phyloP scores from a whole-genome alignment of 805 yeast genomes.

The Ogataea trehaloabstinens region DNA sequence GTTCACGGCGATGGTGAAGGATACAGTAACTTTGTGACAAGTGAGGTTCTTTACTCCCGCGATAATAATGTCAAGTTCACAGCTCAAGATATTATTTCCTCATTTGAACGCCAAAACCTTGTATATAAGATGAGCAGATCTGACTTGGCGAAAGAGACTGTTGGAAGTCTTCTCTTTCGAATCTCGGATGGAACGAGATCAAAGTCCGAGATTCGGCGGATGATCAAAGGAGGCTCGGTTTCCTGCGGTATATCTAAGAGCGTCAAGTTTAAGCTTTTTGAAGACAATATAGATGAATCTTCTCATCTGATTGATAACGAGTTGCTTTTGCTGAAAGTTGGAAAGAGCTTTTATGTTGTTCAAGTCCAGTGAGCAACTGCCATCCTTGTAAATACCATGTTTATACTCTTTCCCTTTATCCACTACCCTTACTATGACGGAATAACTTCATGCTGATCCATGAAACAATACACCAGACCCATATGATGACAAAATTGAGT shows the following conservation, averaged over 20 bases:
- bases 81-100: conserved; percentile 48
- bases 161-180: conserved; percentile 52
- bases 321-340: conserved; percentile 66
- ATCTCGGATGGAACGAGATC: conserved; percentile 48
- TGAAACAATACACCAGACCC: conserved; percentile 72
- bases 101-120: conserved; percentile 60
- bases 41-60: conserved; percentile 56
- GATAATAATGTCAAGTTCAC: conserved; percentile 34
- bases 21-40: conserved; percentile 59
- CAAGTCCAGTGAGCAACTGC: conserved; percentile 29
- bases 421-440: conserved; percentile 71
- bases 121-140: conserved; percentile 36
- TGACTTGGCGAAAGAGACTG: conserved; percentile 34
- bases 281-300: conserved; percentile 43
- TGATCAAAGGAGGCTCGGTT: conserved; percentile 69
- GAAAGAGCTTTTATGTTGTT: conserved; percentile 68
- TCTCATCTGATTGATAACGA: conserved; percentile 56
- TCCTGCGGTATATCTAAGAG: conserved; percentile 60
- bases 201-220: conserved; percentile 37
- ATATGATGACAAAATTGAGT: conserved; percentile 34
- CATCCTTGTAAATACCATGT: not conserved
- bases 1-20: conserved; percentile 84
- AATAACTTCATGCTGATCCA: conserved; percentile 83
- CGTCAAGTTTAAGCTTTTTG: conserved; percentile 46
- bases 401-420: conserved; percentile 13